These are phyloP conservation scores for Bothriochloa decipiens DNA, from an alignment of 176 grass and related monocot species.

Conservation along the genomic window DNA sequence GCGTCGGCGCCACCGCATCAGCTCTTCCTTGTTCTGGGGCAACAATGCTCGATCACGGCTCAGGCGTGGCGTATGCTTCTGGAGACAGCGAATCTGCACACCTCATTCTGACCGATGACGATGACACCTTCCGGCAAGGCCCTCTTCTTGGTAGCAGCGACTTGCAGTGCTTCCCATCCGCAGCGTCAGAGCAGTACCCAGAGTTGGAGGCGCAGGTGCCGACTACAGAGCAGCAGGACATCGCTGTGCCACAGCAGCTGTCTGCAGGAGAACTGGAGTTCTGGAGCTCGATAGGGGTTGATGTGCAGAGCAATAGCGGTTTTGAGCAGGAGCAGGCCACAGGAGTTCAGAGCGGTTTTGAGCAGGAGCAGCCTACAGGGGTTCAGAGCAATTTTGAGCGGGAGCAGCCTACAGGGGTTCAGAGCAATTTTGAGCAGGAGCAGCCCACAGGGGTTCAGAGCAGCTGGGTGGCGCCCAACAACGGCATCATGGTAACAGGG, in stretches of 20 bases:
- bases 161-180: not conserved
- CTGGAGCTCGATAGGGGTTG: not conserved
- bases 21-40: too few species aligned
- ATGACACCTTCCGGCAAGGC: not conserved
- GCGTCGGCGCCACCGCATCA: too few species aligned
- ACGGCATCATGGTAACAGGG: too few species aligned
- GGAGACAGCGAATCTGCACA: not conserved
- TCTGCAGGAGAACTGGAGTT: not conserved
- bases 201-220: not conserved
- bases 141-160: not conserved
- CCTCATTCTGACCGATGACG: not conserved
- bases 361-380: not conserved
- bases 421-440: not conserved
- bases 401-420: not conserved
- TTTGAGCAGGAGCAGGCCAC: not conserved
- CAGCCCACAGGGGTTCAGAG: not conserved
- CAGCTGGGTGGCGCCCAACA: too few species aligned
- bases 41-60: not conserved
- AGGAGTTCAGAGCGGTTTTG: not conserved
- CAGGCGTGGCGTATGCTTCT: not conserved
- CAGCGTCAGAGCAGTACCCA: not conserved
- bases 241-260: not conserved
- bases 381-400: not conserved
- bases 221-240: not conserved
- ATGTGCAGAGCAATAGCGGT: not conserved